Conservation (phyloP, 305 asterid genomes). For the Fraxinus sp. region DNA sequence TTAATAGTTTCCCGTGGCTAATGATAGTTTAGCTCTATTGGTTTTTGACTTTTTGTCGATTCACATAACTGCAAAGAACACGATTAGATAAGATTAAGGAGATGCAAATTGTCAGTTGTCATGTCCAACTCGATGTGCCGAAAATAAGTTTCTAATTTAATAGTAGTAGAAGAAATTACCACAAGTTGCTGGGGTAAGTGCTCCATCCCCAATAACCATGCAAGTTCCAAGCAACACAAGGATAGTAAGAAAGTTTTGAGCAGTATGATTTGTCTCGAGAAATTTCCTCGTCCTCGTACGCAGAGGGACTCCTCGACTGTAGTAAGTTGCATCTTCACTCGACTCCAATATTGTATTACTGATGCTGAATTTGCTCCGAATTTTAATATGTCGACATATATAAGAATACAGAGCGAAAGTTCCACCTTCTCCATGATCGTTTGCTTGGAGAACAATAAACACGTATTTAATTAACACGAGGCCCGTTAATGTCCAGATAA, state of each 20-base stretch:
- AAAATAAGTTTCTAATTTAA: neutral
- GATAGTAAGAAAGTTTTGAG: slow-evolving; percentile 43
- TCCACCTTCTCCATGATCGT: slow-evolving; percentile 76
- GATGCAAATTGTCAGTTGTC: neutral
- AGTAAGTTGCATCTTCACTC: slow-evolving; percentile 24
- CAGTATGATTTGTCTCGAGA: slow-evolving; percentile 43
- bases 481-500: slow-evolving; percentile 57
- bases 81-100: neutral
- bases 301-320: slow-evolving; percentile 29
- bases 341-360: slow-evolving; percentile 35
- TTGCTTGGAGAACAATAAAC: slow-evolving; percentile 56
- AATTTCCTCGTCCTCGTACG: slow-evolving; percentile 42
- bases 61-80: neutral
- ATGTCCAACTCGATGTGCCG: neutral
- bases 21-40: neutral
- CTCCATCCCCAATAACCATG: slow-evolving; percentile 86
- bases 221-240: slow-evolving; percentile 64
- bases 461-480: slow-evolving; percentile 57
- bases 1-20: neutral
- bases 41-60: neutral
- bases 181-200: slow-evolving; percentile 73
- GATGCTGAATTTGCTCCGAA: slow-evolving; percentile 42
- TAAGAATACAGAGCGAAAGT: slow-evolving; percentile 64
- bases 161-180: slow-evolving; percentile 34
- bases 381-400: slow-evolving; percentile 46